A percentile compares a stretch with the other conserved stretches of the same genome.
These are phyloP conservation scores for Tolypocladium guangdongense DNA, from an alignment of 2,329 filamentous ascomycete species.

Conservation along the genomic window DNA sequence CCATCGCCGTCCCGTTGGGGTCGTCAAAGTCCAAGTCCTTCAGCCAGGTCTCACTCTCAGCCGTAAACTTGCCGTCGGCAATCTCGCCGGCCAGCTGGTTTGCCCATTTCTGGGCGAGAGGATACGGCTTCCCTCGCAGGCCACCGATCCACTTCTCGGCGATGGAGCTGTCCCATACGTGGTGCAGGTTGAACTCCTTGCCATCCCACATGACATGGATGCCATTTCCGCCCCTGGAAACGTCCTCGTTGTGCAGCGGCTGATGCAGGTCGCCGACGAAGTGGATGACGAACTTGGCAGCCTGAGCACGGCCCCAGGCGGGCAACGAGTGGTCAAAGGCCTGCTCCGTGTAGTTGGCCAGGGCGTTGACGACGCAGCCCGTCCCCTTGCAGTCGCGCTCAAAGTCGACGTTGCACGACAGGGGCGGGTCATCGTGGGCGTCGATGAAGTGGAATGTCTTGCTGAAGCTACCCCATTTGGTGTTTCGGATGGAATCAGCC, in stretches of 20 bases:
- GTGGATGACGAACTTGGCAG: slow-evolving; percentile 56
- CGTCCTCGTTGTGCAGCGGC: slow-evolving; percentile 55
- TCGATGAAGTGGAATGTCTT: slow-evolving; percentile 60
- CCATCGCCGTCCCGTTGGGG: slow-evolving; percentile 42
- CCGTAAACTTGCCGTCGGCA: slow-evolving; percentile 41
- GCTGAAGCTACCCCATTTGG: slow-evolving; percentile 49
- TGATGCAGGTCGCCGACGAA: slow-evolving; percentile 63
- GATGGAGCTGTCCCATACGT: slow-evolving; percentile 64
- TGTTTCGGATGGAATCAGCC: slow-evolving; percentile 58
- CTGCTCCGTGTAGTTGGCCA: slow-evolving; percentile 50
- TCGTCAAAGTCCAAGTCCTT: slow-evolving; percentile 44
- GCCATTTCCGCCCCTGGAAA: slow-evolving; percentile 55
- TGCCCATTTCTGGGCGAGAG: slow-evolving; percentile 44
- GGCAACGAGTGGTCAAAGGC: slow-evolving; percentile 35
- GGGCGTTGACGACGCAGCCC: slow-evolving; percentile 52
- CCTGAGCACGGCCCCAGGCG: slow-evolving; percentile 39
- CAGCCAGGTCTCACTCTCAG: slow-evolving; percentile 42
- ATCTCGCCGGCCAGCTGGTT: slow-evolving; percentile 44
- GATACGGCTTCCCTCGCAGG: slow-evolving; percentile 35
- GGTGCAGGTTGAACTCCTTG: slow-evolving; percentile 52
- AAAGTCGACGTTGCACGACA: slow-evolving; percentile 44
- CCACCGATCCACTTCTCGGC: slow-evolving; percentile 53
- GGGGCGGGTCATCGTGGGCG: slow-evolving; percentile 51
- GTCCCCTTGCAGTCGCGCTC: slow-evolving; percentile 49
- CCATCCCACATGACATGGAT: slow-evolving; percentile 54